These are phyloP conservation scores for Solanum hybrid DNA, from an alignment of 305 asterid species.

Conservation along the genomic window DNA sequence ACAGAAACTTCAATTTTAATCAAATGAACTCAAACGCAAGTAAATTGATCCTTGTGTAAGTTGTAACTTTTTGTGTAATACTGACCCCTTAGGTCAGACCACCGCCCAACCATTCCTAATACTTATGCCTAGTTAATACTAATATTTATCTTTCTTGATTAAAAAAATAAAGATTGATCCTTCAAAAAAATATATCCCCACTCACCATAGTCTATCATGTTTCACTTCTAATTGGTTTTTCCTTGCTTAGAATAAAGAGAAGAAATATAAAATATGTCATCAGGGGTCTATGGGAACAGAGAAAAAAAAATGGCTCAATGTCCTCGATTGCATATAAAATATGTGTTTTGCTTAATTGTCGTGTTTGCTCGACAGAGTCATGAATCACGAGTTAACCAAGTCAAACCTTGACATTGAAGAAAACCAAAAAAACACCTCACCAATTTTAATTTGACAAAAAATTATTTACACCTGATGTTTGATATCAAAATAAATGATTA, in stretches of 20 bases:
- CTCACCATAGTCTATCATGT: neutral
- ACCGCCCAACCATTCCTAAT: neutral
- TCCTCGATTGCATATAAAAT: neutral
- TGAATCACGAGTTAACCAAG: neutral
- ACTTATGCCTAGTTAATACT: neutral
- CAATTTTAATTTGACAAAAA: neutral
- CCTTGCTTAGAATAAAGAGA: neutral
- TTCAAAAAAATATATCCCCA: neutral
- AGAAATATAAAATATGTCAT: neutral
- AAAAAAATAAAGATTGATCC: neutral
- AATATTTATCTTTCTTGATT: neutral
- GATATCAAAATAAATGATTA: neutral
- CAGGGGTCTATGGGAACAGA: neutral
- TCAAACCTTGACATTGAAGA: slow-evolving; percentile 31
- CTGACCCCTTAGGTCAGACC: neutral
- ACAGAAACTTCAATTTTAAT: neutral
- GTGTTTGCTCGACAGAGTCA: neutral
- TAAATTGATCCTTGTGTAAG: neutral
- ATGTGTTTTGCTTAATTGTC: slow-evolving; percentile 1
- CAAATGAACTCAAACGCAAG: neutral
- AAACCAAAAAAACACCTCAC: neutral
- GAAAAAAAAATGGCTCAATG: neutral
- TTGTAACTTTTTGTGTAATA: neutral
- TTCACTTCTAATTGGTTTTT: neutral
- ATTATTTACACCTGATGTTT: neutral